phyloP scores from a whole-genome alignment of 2,329 filamentous ascomycete genomes.

The Berkeleyomyces rouxiae region DNA sequence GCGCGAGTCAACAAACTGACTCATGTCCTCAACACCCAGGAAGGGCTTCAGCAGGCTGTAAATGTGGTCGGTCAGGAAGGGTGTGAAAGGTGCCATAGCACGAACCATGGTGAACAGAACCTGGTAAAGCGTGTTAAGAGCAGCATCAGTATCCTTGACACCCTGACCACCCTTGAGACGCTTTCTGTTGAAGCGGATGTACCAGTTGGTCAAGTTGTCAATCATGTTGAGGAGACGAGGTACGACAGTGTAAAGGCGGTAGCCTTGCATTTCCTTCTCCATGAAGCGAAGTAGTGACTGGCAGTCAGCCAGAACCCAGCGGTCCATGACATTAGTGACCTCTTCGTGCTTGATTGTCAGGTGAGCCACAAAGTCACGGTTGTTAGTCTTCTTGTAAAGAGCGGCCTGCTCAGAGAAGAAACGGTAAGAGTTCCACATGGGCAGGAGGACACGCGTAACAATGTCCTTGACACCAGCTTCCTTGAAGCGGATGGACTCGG shows the following conservation, averaged over 20 bases:
- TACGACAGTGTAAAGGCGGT: slow-evolving; percentile 69
- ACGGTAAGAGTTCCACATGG: slow-evolving; percentile 19
- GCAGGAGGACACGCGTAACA: slow-evolving; percentile 17
- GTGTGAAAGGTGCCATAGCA: slow-evolving; percentile 72
- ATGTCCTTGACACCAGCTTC: slow-evolving; percentile 18
- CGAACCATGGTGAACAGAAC: slow-evolving; percentile 71
- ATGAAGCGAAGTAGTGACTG: slow-evolving; percentile 85
- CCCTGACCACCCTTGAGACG: slow-evolving; percentile 62
- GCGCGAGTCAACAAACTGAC: slow-evolving; percentile 47
- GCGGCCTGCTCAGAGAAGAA: slow-evolving; percentile 18
- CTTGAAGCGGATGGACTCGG: slow-evolving; percentile 18
- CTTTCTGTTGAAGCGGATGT: slow-evolving; percentile 76
- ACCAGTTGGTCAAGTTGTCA: slow-evolving; percentile 83
- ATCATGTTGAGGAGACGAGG: slow-evolving; percentile 60
- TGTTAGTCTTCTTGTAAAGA: slow-evolving; percentile 17
- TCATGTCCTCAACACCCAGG: slow-evolving; percentile 48
- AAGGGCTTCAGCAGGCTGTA: slow-evolving; percentile 64
- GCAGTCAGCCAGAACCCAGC: slow-evolving; percentile 84
- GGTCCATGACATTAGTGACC: slow-evolving; percentile 56
- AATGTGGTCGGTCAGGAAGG: slow-evolving; percentile 79
- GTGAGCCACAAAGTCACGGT: slow-evolving; percentile 14
- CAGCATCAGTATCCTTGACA: slow-evolving; percentile 56
- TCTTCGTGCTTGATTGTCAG: slow-evolving; percentile 13
- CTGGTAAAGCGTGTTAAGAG: slow-evolving; percentile 75
- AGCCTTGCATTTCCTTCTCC: slow-evolving; percentile 74